Base-by-base conservation (phyloP, 495 filamentous ascomycete genomes). In the Lasiosphaeria hispida region DNA sequence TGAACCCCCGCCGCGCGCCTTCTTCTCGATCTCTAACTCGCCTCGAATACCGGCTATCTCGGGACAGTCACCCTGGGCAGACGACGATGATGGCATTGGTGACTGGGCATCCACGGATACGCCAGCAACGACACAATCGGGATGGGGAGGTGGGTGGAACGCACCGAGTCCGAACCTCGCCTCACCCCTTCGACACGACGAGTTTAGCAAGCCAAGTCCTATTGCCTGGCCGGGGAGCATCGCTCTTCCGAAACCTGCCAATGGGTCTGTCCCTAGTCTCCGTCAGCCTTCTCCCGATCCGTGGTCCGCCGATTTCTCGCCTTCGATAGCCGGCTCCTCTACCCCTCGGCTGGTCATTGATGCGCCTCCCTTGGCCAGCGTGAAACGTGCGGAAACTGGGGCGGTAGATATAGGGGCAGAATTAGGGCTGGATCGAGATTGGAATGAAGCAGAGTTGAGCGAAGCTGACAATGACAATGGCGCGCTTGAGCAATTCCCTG, bases 201-300 rank as follows among this genome's bases (percentile, higher is more conserved):
- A 48, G n/a, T 68, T 66, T 0, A 63, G 60, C 30, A 70, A 65
- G 37, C 50, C 60, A n/a, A 72, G 65, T 36, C 73, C 73, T 4
- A 69, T 77, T 23, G 69, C 74, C 8, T 75, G 72, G 68, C 73
- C 75, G 3, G 71, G 66, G 1, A 77, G 61, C 56, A 64, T 77
- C 57, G 64, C 75, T 38, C 62, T 65, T 36, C 37, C 69, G 1
- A 66, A 67, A 36, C 58, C 60, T 1, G 17, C 59, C 7, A 64
- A 54, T 34, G 59, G 62, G 18, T 72, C 70, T 10, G 37, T 66
- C n/a, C 23, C 23, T 30, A 30, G 23, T 30, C 54, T 73, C 15
- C 77, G 76, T 61, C 72, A 77, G 17, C 72, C 71, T n/a, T 81
- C 79, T 4, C 77, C 77, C n/a, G 79, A 82, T 66, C 79, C 79